Evolutionary conservation across 352 stramenopile species (phyloP).

Genomic region (Bremia lactucae): DNA sequence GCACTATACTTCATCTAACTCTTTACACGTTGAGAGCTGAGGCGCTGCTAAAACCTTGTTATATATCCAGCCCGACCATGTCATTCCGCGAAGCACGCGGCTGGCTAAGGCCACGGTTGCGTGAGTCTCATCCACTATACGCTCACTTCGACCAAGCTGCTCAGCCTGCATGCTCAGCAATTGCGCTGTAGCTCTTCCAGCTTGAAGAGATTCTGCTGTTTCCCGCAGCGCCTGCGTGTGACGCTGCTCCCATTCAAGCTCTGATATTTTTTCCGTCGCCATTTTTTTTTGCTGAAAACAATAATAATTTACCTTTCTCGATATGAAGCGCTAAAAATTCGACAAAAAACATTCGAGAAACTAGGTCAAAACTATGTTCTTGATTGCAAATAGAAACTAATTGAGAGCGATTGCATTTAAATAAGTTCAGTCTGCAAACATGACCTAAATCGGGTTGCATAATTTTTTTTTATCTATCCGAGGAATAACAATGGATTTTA

Average conservation of each 20-base stretch:
- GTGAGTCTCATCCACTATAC: conserved; percentile 47
- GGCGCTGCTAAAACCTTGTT: conserved; percentile 48
- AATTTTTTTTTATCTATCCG: no score
- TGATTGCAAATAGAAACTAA: no score
- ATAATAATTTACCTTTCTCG: no score
- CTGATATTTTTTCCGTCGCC: neutral
- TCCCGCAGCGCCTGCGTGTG: conserved; percentile 41
- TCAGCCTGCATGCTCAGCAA: conserved; percentile 56
- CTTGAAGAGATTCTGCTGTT: conserved; percentile 37
- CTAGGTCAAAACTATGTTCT: no score
- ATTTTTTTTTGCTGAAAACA: no score
- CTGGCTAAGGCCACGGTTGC: conserved; percentile 45
- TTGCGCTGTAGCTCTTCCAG: conserved; percentile 48
- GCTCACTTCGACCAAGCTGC: conserved; percentile 46
- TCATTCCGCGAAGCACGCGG: conserved; percentile 54
- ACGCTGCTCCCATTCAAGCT: conserved; percentile 22
- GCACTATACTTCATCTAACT: conserved; percentile 2
- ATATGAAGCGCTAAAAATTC: no score
- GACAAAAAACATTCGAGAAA: no score
- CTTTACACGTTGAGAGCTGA: conserved; percentile 5
- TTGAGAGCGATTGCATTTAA: no score
- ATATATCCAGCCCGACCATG: conserved; percentile 72
- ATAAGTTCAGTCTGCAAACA: no score
- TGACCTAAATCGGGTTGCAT: no score
- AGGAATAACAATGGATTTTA: no score